Evolutionary conservation across 163 green algal genomes (phyloP).

Genomic region (Volvox carteri): DNA sequence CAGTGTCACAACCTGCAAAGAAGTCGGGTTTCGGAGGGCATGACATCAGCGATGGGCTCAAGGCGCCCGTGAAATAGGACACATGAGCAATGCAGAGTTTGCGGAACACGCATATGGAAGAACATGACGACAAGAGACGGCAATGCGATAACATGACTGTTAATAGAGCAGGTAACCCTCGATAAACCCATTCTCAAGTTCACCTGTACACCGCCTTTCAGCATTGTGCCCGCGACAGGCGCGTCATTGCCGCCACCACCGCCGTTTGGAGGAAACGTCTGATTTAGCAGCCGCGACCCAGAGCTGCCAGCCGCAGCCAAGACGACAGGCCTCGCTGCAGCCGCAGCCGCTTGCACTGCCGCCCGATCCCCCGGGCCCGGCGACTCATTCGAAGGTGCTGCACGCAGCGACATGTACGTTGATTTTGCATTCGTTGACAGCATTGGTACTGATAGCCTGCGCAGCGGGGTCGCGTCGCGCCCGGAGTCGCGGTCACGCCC

Average conservation of each 20-base stretch:
- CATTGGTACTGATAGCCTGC: not conserved
- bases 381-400: conserved; percentile 11
- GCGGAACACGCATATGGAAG: no score
- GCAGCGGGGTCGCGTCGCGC: conserved; percentile 17
- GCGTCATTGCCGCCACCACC: not conserved
- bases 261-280: not conserved
- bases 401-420: conserved; percentile 41
- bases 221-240: not conserved
- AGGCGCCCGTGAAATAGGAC: no score
- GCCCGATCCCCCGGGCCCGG: not conserved
- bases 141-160: no score
- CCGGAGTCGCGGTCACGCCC: not conserved
- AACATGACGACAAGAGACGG: no score
- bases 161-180: no score
- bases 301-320: not conserved
- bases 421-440: conserved; percentile 18
- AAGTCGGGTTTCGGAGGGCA: no score
- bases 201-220: conserved; percentile 41
- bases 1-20: not conserved
- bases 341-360: not conserved
- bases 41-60: no score
- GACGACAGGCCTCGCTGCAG: not conserved
- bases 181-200: no score
- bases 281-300: not conserved
- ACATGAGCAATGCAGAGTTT: no score